These are phyloP conservation scores for Nothophytophthora sp. DNA, from an alignment of 352 stramenopile species.

Conservation along the genomic window DNA sequence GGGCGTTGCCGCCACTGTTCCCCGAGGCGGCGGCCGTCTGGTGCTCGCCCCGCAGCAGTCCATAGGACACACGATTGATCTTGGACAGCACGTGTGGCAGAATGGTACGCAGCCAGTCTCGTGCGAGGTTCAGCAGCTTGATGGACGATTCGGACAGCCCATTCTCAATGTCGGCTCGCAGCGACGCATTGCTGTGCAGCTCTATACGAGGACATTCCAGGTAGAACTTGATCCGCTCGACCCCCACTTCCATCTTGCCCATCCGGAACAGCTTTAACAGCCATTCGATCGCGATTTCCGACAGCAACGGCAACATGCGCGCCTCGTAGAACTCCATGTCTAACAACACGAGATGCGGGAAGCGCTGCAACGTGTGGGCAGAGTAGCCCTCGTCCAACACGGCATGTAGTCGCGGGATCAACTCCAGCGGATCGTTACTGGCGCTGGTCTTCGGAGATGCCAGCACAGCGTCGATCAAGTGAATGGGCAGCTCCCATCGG, in stretches of 20 bases:
- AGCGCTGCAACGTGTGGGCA: conserved; percentile 95
- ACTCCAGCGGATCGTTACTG: conserved; percentile 6
- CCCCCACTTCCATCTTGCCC: conserved; percentile 93
- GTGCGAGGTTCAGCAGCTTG: conserved; percentile 98
- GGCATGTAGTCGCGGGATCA: conserved; percentile 79
- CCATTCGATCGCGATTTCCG: conserved; percentile 83
- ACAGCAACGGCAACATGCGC: conserved; percentile 94
- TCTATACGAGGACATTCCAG: conserved; percentile 61
- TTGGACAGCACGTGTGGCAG: conserved; percentile 98
- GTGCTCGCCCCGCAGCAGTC: conserved; percentile 89
- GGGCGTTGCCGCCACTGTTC: conserved; percentile 89
- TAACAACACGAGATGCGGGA: conserved; percentile 98
- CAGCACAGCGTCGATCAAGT: conserved; percentile 96
- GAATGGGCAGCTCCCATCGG: conserved; percentile 92
- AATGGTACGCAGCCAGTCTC: conserved; percentile 98
- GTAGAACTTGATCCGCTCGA: conserved; percentile 66
- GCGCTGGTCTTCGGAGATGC: conserved; percentile 14
- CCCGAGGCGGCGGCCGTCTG: conserved; percentile 39
- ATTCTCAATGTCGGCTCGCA: conserved; percentile 79
- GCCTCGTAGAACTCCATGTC: conserved; percentile 96
- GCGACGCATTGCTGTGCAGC: conserved; percentile 69
- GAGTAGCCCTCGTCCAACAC: conserved; percentile 92
- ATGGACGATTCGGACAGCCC: conserved; percentile 86
- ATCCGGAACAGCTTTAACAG: conserved; percentile 90
- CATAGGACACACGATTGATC: conserved; percentile 99